A percentile compares a stretch with the other conserved stretches of the same genome.
phyloP scores from a whole-genome alignment of 225 moss, liverwort and hornwort genomes.

The Asterella californica region DNA sequence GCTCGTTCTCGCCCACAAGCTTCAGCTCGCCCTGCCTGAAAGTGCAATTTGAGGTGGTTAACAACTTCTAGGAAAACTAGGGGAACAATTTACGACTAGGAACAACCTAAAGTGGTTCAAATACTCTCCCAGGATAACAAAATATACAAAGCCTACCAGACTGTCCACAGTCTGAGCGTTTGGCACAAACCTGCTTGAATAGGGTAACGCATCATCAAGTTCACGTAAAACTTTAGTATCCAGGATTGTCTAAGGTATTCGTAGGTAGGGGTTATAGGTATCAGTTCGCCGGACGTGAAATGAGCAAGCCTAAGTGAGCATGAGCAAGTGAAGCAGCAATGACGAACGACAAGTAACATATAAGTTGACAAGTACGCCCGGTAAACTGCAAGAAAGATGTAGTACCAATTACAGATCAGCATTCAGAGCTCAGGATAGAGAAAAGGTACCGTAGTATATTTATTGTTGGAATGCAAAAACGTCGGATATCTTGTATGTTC shows the following conservation, averaged over 20 bases:
- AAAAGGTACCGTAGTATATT: no score
- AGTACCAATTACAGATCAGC: no score
- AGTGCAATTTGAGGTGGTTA: background rate
- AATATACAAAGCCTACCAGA: background rate
- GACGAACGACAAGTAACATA: no score
- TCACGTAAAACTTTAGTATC: background rate
- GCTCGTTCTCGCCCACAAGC: background rate
- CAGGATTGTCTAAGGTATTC: background rate
- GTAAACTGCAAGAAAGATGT: no score
- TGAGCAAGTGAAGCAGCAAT: no score
- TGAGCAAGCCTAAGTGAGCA: no score
- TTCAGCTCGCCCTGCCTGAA: slow-evolving; percentile 15
- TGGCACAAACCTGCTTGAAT: background rate
- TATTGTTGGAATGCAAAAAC: no score
- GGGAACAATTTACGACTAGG: background rate
- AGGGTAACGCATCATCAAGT: no score
- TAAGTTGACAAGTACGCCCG: no score
- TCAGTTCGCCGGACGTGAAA: no score
- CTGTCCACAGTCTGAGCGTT: background rate
- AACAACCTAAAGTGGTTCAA: background rate
- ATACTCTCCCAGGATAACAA: background rate
- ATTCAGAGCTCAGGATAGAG: no score
- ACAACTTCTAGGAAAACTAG: background rate
- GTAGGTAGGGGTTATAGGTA: background rate
- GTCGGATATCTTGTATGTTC: no score